Percentiles rank a stretch among this genome's conserved stretches.
These are phyloP conservation scores for Tolypocladium inflatum DNA, from an alignment of 2,329 filamentous ascomycete species.

Conservation along the genomic window DNA sequence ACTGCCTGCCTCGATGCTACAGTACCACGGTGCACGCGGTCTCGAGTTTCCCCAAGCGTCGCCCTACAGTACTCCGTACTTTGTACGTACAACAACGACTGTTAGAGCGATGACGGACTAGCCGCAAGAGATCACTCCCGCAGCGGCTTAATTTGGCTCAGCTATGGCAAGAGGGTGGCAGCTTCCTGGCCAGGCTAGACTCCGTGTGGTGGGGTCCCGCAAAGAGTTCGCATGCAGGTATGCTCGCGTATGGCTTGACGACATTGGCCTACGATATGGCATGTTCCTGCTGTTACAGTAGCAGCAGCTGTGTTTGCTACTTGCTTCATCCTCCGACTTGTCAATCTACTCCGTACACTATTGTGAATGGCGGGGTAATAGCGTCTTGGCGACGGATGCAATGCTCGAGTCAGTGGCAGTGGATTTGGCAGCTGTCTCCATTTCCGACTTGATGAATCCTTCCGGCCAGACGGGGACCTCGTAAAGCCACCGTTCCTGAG, in stretches of 20 bases:
- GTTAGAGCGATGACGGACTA: neutral
- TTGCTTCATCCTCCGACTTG: too few species aligned
- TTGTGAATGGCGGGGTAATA: neutral
- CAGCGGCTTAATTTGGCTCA: neutral
- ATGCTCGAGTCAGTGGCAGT: neutral
- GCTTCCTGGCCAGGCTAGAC: neutral
- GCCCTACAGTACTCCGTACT: neutral
- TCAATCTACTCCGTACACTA: too few species aligned
- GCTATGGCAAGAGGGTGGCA: neutral
- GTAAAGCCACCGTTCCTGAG: neutral
- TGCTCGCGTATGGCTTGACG: neutral
- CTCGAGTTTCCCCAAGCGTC: neutral
- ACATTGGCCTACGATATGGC: neutral
- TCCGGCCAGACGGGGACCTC: neutral
- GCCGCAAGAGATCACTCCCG: neutral
- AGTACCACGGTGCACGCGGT: neutral
- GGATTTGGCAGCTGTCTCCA: too few species aligned
- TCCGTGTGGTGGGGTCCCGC: neutral
- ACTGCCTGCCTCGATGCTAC: neutral
- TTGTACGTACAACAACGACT: neutral
- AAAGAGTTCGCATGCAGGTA: neutral
- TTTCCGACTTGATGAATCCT: neutral
- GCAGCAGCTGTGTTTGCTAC: too few species aligned
- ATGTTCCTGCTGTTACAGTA: too few species aligned
- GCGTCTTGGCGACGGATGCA: neutral